Percentiles rank a stretch among this genome's conserved stretches.
These are phyloP conservation scores for Rhododendron griersonianum DNA, from an alignment of 148 eudicot species.

Conservation along the genomic window DNA sequence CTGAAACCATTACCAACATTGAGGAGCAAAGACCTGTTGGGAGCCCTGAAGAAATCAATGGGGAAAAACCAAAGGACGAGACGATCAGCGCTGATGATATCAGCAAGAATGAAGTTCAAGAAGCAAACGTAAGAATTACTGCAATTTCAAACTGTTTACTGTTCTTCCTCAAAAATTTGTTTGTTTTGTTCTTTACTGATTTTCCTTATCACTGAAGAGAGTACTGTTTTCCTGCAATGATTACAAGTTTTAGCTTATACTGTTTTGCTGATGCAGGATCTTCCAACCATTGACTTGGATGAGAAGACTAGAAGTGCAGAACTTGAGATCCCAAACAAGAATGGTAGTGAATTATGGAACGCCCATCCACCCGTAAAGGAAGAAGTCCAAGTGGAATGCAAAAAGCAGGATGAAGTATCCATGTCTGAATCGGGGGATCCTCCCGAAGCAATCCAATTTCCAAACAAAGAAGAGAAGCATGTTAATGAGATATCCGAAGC, in stretches of 20 bases:
- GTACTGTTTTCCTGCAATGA: not conserved
- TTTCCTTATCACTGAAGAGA: not conserved
- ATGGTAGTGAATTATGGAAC: conserved; percentile 8
- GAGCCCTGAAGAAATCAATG: not conserved
- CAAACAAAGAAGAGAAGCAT: conserved; percentile 2
- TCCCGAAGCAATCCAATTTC: not conserved
- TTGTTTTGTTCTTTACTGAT: not conserved
- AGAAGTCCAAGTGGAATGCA: not conserved
- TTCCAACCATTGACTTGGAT: conserved; percentile 5
- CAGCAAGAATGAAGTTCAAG: conserved; percentile 8
- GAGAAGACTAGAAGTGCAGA: conserved; percentile 8
- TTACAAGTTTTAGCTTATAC: not conserved
- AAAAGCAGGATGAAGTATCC: conserved; percentile 1
- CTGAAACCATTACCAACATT: not conserved
- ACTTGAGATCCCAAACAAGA: conserved; percentile 2
- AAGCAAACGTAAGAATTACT: conserved; percentile 14
- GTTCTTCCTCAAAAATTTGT: not conserved
- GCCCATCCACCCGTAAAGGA: conserved; percentile 7
- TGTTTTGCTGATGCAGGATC: conserved; percentile 10
- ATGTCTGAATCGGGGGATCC: not conserved
- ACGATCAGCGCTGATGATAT: not conserved
- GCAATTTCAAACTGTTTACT: not conserved
- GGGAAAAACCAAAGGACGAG: not conserved
- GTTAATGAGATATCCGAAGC: conserved; percentile 2
- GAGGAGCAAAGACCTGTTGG: conserved; percentile 10